Percentiles rank a stretch among this genome's conserved stretches.
Conservation (phyloP, 139 green algal genomes). For the Chlamydomonas schloesseri region DNA sequence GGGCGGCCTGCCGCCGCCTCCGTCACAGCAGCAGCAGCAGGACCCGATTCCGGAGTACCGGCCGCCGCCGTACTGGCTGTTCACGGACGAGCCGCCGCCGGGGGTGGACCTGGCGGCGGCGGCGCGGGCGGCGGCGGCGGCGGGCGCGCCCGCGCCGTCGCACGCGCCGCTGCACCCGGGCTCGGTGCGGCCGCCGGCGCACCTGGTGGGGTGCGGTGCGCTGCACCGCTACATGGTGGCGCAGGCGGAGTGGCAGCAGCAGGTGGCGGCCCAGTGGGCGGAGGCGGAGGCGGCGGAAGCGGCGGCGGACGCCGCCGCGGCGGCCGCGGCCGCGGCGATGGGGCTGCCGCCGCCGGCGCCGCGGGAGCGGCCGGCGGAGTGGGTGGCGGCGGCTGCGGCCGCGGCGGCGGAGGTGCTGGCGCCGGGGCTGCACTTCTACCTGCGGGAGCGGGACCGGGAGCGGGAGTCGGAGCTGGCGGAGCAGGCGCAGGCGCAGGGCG, state of each 20-base stretch:
- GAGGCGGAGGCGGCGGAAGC: not conserved
- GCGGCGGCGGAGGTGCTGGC: no score
- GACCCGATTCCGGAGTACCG: no score
- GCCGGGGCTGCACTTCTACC: slow-evolving; percentile 7
- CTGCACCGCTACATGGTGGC: slow-evolving; percentile 31
- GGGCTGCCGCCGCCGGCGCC: not conserved
- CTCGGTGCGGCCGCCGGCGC: slow-evolving; percentile 6
- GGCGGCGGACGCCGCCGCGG: not conserved
- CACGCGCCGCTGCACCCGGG: not conserved
- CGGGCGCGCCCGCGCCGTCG: no score
- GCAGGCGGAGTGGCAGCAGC: slow-evolving; percentile 30
- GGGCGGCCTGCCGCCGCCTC: slow-evolving; percentile 18
- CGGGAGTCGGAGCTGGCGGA: not conserved
- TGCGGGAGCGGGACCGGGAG: slow-evolving; percentile 5
- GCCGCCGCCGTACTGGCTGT: slow-evolving; percentile 31
- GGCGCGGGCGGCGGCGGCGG: not conserved
- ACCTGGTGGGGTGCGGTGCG: not conserved
- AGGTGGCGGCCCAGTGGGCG: not conserved
- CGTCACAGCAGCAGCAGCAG: not conserved
- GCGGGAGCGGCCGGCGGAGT: not conserved
- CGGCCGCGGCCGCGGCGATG: not conserved
- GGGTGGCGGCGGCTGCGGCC: no score
- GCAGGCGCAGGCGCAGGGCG: not conserved
- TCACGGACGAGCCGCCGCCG: slow-evolving; percentile 37
- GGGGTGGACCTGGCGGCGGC: not conserved